Percentiles rank a stretch among this genome's conserved stretches.
Conservation (phyloP, 345 rosid species). For the Psidium guajava region DNA sequence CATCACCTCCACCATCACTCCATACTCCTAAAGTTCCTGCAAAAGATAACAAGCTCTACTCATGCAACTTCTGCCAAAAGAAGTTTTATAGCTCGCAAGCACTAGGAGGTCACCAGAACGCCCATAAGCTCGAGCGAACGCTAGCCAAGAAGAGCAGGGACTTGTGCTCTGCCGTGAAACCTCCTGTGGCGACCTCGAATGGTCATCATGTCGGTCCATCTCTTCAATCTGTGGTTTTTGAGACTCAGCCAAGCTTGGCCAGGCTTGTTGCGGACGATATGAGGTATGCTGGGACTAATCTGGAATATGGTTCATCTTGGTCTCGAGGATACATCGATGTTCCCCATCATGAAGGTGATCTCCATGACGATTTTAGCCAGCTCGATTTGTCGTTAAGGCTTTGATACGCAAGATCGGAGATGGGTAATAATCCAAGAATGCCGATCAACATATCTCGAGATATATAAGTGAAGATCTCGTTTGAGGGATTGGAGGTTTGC, state of each 20-base stretch:
- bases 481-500: background rate
- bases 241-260: background rate
- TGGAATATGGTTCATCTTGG: background rate
- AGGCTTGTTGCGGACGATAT: background rate
- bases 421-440: background rate
- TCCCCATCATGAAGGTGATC: background rate
- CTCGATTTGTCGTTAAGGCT: conserved; percentile 82
- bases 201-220: background rate
- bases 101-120: conserved; percentile 93
- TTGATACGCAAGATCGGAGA: conserved; percentile 10
- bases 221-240: background rate
- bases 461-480: background rate
- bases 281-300: background rate
- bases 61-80: conserved; percentile 80
- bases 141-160: conserved; percentile 80
- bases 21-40: background rate
- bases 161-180: conserved; percentile 9
- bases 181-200: background rate
- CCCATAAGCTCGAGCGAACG: conserved; percentile 83
- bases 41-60: conserved; percentile 20
- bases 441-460: background rate
- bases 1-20: conserved; percentile 10
- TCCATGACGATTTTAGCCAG: conserved; percentile 10
- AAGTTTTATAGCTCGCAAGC: conserved; percentile 93
- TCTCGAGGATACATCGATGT: background rate